Evolutionary conservation across 1,284 basidiomycete genomes (phyloP).

Genomic region (Cystobasidium sp.): DNA sequence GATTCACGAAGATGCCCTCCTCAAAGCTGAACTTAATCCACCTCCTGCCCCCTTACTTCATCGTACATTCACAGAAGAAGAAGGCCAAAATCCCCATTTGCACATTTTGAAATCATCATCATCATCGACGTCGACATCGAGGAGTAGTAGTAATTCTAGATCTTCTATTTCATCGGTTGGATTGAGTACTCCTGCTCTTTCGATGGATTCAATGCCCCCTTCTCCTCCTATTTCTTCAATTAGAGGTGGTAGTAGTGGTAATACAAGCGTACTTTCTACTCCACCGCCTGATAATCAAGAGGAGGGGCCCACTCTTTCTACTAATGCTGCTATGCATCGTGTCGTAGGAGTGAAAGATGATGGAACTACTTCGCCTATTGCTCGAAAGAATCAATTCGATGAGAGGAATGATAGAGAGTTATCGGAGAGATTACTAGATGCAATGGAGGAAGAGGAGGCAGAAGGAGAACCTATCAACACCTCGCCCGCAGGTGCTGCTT

Average conservation of each 20-base stretch:
- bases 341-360: background rate
- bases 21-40: slow-evolving; percentile 8
- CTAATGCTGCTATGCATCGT: no score
- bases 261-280: no score
- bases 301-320: no score
- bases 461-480: background rate
- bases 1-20: background rate
- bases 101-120: background rate
- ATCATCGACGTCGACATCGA: no score
- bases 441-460: slow-evolving; percentile 30
- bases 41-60: slow-evolving; percentile 30
- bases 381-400: slow-evolving; percentile 2
- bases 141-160: background rate
- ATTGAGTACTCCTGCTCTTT: slow-evolving; percentile 25
- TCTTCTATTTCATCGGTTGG: slow-evolving; percentile 4
- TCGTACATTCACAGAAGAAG: slow-evolving; percentile 43
- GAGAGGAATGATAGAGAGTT: slow-evolving; percentile 25
- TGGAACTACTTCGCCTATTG: background rate
- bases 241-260: background rate
- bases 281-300: no score
- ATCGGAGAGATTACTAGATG: slow-evolving; percentile 22
- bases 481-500: no score
- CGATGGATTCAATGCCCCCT: slow-evolving; percentile 20
- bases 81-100: slow-evolving; percentile 34
- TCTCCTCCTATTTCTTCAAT: background rate